Evolutionary conservation across 1,284 basidiomycete species (phyloP), one percentile per base, ranked within the genome.

Genomic region (Mycosarcoma maydis): DNA sequence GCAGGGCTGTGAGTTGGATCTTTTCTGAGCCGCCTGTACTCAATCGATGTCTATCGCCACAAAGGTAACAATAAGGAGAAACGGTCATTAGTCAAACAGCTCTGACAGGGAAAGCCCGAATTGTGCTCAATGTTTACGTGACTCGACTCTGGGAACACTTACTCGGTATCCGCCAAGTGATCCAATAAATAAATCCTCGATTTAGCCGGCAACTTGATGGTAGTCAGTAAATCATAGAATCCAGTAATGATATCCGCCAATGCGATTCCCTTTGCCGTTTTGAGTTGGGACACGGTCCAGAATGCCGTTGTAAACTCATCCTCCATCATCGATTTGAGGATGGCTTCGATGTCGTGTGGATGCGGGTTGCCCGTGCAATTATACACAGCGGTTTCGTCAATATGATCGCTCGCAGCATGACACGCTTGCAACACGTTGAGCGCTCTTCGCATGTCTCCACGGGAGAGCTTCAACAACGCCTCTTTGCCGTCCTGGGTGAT

Each of bases 341-440:
- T 91, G 6, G 88, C 87, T 78, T 94, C 92, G 45, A 99, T 92
- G 82, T 98, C 95, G 23, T 87, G 86, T 0, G 96, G 96, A 80
- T 96, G 93, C 14, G 96, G 96, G 72, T 90, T 93, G 22, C 96
- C 96, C 0, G 96, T 98, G 80, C 95, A 98, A 68, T 90, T 92
- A 83, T 98, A 99, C 17, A 99, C 89, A 60, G 95, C 93, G 0
- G 88, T 88, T 83, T 97, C 94, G 72, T 92, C 91, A 29, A 90
- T 89, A 17, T 56, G 39, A 40, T 94, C 92, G 66, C 96, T 97
- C 2, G 95, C 96, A 16, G 96, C 94, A 82, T 98, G 92, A 78
- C 95, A 98, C 2, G 96, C 96, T 77, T 99, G 95, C 10, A 98
- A 85, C 33, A 99, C 90, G 80, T 97, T 98, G 38, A 99, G 85